Percentiles rank a stretch among this genome's conserved stretches.
Evolutionary conservation across 495 filamentous ascomycete genomes (phyloP).

Genomic region (Penicillium riverlandense): DNA sequence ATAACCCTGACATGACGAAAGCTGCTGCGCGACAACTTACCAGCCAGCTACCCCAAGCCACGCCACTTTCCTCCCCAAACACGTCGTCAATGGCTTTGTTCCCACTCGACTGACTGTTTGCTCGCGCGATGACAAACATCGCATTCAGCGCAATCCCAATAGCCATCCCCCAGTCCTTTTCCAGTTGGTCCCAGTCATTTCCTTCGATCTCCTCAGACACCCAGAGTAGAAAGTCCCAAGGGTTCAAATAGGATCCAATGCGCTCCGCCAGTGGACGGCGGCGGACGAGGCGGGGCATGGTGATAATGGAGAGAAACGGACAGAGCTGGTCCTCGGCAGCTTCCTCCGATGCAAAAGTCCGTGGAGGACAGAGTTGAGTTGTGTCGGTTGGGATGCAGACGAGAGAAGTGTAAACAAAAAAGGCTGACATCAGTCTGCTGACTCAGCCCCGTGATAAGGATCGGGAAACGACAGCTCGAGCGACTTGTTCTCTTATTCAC

Average conservation of each 20-base stretch:
- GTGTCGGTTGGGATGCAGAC: background rate
- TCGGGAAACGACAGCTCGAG: too few species aligned
- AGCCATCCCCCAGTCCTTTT: conserved; percentile 63
- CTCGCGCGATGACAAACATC: conserved; percentile 72
- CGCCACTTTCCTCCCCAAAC: conserved; percentile 63
- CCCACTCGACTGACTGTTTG: conserved; percentile 51
- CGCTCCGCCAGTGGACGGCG: conserved; percentile 68
- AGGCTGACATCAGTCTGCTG: background rate
- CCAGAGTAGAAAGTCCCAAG: conserved; percentile 81
- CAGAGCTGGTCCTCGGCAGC: conserved; percentile 17
- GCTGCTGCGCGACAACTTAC: conserved; percentile 42
- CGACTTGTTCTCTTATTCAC: background rate
- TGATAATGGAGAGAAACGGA: conserved; percentile 11
- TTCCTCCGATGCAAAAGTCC: conserved; percentile 4
- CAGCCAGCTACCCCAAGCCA: conserved; percentile 66
- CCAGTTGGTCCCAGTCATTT: conserved; percentile 75
- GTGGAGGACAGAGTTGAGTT: too few species aligned
- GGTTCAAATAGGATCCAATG: conserved; percentile 71
- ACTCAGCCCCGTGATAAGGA: too few species aligned
- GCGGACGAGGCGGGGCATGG: conserved; percentile 74
- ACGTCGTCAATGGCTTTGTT: conserved; percentile 63
- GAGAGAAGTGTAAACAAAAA: background rate
- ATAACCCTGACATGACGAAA: too few species aligned
- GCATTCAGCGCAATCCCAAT: conserved; percentile 72
- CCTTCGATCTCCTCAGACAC: conserved; percentile 84